Conservation (phyloP, 129 eudicot genomes). For the Glebionis coronaria region DNA sequence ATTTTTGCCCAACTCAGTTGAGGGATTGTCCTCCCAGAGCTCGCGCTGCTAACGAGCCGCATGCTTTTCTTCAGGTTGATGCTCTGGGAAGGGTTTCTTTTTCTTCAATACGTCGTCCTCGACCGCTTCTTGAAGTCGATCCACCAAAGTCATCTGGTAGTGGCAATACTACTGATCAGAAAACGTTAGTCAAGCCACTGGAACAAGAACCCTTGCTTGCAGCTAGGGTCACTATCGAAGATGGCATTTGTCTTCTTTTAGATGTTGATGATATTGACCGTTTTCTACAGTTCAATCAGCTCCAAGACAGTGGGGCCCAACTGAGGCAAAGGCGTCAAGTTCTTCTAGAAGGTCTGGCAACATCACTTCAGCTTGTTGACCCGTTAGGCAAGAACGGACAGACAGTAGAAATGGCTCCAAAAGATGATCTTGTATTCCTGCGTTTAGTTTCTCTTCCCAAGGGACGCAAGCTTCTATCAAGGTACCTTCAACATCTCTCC, state of each 20-base stretch:
- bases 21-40: constrained; percentile 60
- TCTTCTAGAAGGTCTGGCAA: constrained; percentile 77
- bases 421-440: constrained; percentile 73
- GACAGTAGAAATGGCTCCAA: constrained; percentile 43
- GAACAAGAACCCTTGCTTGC: constrained; percentile 99
- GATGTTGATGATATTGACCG: constrained; percentile 96
- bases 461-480: constrained; percentile 74
- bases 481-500: constrained; percentile 62
- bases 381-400: constrained; percentile 66
- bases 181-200: constrained; percentile 65
- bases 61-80: constrained; percentile 87
- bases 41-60: constrained; percentile 77
- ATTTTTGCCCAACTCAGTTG: constrained; percentile 75
- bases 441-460: constrained; percentile 75
- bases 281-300: constrained; percentile 69
- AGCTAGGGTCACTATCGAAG: constrained; percentile 93
- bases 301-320: constrained; percentile 67
- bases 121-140: constrained; percentile 93
- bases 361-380: constrained; percentile 90
- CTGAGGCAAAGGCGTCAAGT: constrained; percentile 72
- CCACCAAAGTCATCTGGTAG: constrained; percentile 45
- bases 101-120: constrained; percentile 94
- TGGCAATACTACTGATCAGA: constrained; percentile 45
- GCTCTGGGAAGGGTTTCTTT: constrained; percentile 92
- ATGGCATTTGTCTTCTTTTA: constrained; percentile 77